Conservation (phyloP, 148 eudicot genomes). For the Camellia japonica region DNA sequence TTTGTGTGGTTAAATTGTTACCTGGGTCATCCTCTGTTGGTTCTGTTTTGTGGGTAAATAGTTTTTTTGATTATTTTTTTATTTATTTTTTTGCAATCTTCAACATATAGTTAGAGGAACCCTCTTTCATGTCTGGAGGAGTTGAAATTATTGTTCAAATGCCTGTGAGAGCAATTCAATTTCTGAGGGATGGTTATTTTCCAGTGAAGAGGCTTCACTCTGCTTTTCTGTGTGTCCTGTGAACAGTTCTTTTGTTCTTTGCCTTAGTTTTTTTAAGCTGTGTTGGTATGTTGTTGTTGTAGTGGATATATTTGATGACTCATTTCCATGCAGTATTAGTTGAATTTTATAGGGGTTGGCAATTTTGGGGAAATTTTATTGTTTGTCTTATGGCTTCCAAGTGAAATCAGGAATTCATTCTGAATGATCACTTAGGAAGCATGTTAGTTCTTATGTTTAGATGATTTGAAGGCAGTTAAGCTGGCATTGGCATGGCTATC, state of each 20-base stretch:
- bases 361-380: not conserved
- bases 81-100: not conserved
- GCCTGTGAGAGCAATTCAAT: not conserved
- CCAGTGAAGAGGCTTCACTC: not conserved
- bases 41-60: not conserved
- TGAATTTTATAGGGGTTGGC: not conserved
- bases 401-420: too few relatives aligned
- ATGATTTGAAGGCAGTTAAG: not conserved
- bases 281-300: not conserved
- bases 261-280: not conserved
- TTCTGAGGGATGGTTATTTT: not conserved
- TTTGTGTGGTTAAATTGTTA: not conserved
- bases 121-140: too few relatives aligned
- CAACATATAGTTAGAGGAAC: not conserved
- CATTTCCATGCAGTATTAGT: not conserved
- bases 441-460: not conserved
- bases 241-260: not conserved
- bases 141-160: slow-evolving; percentile 6
- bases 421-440: not conserved
- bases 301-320: not conserved
- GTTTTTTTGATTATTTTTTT: not conserved
- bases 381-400: not conserved
- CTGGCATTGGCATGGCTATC: not conserved
- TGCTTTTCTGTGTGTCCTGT: not conserved
- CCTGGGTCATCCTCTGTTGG: not conserved